phyloP scores from a whole-genome alignment of 192 early-diverging fungal species.

The Entomortierella parvispora region DNA sequence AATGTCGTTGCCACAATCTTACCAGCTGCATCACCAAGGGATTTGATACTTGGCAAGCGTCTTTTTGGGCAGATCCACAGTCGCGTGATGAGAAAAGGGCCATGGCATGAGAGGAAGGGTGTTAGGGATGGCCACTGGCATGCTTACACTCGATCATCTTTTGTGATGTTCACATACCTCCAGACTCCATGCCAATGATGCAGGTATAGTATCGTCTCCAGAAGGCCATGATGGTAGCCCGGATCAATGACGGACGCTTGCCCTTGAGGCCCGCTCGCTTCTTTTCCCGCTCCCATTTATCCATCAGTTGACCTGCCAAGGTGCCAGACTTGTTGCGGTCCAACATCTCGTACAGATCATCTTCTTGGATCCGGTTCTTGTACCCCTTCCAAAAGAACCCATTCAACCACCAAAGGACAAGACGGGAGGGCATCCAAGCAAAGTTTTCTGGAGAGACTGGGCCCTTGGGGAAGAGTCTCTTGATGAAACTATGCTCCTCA shows the following conservation, averaged over 20 bases:
- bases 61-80: no score
- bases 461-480: conserved; percentile 33
- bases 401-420: conserved; percentile 49
- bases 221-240: conserved; percentile 24
- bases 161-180: no score
- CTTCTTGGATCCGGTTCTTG: conserved; percentile 28
- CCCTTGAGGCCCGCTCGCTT: conserved; percentile 14
- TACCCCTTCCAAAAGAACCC: conserved; percentile 47
- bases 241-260: conserved; percentile 21
- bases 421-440: conserved; percentile 45
- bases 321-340: conserved; percentile 18
- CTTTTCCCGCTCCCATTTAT: conserved; percentile 29
- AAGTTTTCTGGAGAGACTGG: conserved; percentile 41
- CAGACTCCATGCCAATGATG: conserved; percentile 29
- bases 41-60: no score
- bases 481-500: conserved; percentile 9
- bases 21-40: not conserved
- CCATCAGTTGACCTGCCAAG: not conserved
- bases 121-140: no score
- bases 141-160: no score
- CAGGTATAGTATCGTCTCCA: conserved; percentile 33
- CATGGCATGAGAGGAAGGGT: not conserved
- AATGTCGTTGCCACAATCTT: no score
- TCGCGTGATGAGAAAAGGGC: not conserved
- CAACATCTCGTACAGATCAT: conserved; percentile 56